Evolutionary conservation across 306 rosid species (phyloP), one percentile per base, ranked within the genome.

Genomic region (Geum urbanum): DNA sequence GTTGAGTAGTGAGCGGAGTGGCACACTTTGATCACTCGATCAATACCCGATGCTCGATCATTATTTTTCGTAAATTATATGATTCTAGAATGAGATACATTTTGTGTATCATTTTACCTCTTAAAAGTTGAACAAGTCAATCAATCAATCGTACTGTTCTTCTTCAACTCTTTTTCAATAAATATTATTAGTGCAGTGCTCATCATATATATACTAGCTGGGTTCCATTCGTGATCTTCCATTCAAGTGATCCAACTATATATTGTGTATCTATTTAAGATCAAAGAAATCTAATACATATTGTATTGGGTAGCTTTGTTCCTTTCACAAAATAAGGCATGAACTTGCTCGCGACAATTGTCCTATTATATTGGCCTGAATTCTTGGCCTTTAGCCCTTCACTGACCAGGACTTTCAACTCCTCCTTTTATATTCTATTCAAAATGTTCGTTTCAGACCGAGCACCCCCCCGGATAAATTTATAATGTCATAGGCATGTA

Each of bases 331-430:
- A n/a, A n/a, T n/a, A 24, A 11, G 12, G 62, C 63, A 5, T 15
- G 63, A 57, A 57, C 40, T 35, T 59, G 44, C 20, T 3, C 65
- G 45, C n/a, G 35, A 20, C 35, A 59, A 19, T 59, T 58, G 44
- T 32, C 35, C 20, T 35, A 35, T 35, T 32, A 35, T 15, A 59
- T 59, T 15, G 46, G 3, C 15, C 45, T 15, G 65, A 32, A 14
- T 15, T 59, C 65, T 35, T 35, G 4, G 46, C 45, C 46, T 59
- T 57, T 12, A 57, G 4, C 22, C 45, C 46, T 59, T 57, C 5
- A 57, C 37, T 59, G 65, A 35, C 65, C 65, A 37, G 65, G 65
- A 37, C 22, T 59, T 57, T 57, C 43, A 57, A 27, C 18, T 57
- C 43, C 18, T 57, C 43, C 22, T 40, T 32, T 13, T 13, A 57